Conservation (phyloP, 2,329 filamentous ascomycete genomes). For the Chaetothyriales sp. region DNA sequence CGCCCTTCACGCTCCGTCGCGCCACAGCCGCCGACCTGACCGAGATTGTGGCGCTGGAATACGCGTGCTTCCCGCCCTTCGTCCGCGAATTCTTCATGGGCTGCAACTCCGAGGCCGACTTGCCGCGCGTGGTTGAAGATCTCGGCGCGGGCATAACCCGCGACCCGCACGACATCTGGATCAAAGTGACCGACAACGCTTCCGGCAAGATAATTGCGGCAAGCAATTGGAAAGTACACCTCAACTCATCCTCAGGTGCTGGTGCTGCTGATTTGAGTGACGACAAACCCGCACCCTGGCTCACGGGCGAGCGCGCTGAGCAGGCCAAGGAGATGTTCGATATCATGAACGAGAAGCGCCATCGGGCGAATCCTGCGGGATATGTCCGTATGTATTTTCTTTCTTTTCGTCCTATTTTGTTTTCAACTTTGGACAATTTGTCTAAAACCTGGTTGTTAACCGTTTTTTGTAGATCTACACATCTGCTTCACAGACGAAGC, state of each 20-base stretch:
- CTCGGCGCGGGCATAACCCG: constrained; percentile 3
- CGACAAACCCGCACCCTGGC: not conserved
- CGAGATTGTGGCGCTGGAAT: not conserved
- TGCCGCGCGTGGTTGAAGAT: constrained; percentile 9
- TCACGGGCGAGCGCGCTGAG: not conserved
- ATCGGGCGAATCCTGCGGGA: constrained; percentile 7
- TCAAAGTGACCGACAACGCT: constrained; percentile 3
- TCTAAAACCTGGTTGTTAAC: constrained; percentile 2
- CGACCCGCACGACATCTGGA: constrained; percentile 6
- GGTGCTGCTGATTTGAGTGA: constrained; percentile 4
- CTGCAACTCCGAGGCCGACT: constrained; percentile 5
- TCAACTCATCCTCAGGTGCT: constrained; percentile 5
- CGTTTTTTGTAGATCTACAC: constrained; percentile 6
- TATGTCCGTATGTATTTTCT: constrained; percentile 5
- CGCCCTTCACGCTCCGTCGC: not conserved
- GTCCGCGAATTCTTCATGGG: not conserved
- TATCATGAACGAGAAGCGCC: constrained; percentile 2
- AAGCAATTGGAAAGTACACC: constrained; percentile 11
- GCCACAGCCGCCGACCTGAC: not conserved
- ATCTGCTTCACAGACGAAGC: constrained; percentile 16
- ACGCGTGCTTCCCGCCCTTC: not conserved
- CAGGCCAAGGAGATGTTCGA: constrained; percentile 1
- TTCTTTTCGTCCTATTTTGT: not conserved
- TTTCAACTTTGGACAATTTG: not conserved
- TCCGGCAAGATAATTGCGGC: constrained; percentile 5